Evolutionary conservation across 2,329 filamentous ascomycete species (phyloP), one percentile per base, ranked within the genome.

Genomic region (Aureobasidium sp.): DNA sequence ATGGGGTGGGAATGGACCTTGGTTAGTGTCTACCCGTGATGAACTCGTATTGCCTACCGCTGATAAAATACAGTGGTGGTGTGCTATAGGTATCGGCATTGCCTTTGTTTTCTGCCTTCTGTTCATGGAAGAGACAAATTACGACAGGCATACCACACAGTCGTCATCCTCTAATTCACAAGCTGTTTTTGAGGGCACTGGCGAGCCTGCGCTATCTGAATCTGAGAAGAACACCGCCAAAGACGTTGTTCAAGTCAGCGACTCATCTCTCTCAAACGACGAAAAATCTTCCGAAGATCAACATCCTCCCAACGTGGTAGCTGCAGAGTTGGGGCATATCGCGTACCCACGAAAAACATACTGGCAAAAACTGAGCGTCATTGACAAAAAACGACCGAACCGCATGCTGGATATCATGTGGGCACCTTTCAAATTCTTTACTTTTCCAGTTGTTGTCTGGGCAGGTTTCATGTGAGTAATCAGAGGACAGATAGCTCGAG

Each of bases 101-200:
- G 74, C 72, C 16, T 79, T 81, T 41, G 66, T 85, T 27, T 75
- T 83, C 64, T 70, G 81, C 2, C 84, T 83, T 71, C 80, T 86
- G 66, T 78, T 81, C 68, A 79, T 84, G 75, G 83, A 86, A 69
- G 83, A 86, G 69, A 84, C 83, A 5, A 85, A 82, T 67, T 84
- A 79, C 61, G 64, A 65, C 45, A 47, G 64, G 16, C 37, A 3
- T 15, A 27, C 44, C 16, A 30, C 36, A 27, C 27, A 27, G 6
- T 37, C 30, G 39, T 30, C 48, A 16, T 49, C 10, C 1, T 21
- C 48, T 16, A 53, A 48, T 30, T 29, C 48, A 4, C 36, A 45
- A 21, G 32, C 48, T 45, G 47, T 48, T 13, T 8, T 53, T 5
- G 58, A 52, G 4, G 39, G 15, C 11, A 30, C 44, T 6, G n/a